Base-by-base conservation (phyloP, 331 rosid genomes). In the Stylosanthes scabra region DNA sequence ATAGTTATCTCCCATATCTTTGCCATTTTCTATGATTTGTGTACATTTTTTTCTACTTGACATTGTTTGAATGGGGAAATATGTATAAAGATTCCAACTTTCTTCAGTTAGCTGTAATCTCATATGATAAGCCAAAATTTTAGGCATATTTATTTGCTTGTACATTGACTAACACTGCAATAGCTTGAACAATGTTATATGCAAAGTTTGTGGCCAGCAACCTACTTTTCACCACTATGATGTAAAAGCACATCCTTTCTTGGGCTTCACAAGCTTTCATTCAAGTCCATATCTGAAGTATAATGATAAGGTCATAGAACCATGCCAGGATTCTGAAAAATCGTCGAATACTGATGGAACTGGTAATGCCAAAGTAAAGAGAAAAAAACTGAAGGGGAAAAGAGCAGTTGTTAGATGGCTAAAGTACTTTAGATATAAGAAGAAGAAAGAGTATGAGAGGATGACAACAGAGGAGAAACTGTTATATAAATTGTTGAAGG, bases 401-500 rank as follows among this genome's bases (percentile, higher is more conserved):
- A 69, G 84, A 69, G 84, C 80, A 5, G 84, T 74, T 63, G 69
- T 80, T 40, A 80, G 77, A 59, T 80, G 84, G 84, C 59, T 80
- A 9, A 94, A 94, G 88, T 84, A 74, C 57, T 91, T 90, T 66
- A 84, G 99, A 85, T 87, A 65, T 70, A 94, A 86, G 92, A 91
- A 94, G 79, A 90, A 88, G 88, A 94, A 88, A 84, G 92, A 88
- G 9, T 83, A 57, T 70, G 78, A 81, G 80, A 88, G 97, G 86
- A 88, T 94, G 99, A 91, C 97, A 6, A 54, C 86, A 0, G 97
- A 90, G 70, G 99, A 94, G 20, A 94, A 80, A 64, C 29, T 88
- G 71, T 77, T 91, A 57, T 81, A 63, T 88, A 88, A 94, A 71
- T 70, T 94, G 74, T 75, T 79, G 12, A 88, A 84, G 88, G 98